Evolutionary conservation across 805 yeast genomes (phyloP).

Genomic region (Myxozyma neglecta): DNA sequence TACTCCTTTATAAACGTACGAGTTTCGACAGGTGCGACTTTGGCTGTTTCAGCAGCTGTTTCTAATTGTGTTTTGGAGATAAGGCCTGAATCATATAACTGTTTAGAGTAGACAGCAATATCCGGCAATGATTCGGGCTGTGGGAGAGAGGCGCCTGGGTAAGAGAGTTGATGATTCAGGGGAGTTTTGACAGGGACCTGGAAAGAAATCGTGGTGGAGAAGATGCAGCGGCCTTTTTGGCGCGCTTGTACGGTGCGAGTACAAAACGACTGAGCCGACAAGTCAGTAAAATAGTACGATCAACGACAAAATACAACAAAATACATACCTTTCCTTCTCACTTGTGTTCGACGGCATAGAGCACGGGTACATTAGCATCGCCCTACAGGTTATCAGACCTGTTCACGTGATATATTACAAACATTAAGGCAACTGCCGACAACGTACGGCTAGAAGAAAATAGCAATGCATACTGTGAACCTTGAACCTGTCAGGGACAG

Average conservation of each 20-base stretch:
- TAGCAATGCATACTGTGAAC: conserved; percentile 35
- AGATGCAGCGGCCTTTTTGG: conserved; percentile 55
- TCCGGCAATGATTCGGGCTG: conserved; percentile 15
- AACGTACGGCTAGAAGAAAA: conserved; percentile 32
- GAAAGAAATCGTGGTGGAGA: conserved; percentile 54
- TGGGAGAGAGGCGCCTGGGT: conserved; percentile 25
- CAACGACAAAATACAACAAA: background rate
- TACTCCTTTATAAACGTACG: background rate
- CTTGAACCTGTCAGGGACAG: conserved; percentile 25
- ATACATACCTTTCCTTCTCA: conserved; percentile 48
- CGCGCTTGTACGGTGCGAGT: conserved; percentile 56
- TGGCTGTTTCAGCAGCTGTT: background rate
- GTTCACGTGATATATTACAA: background rate
- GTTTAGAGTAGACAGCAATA: background rate
- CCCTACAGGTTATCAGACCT: conserved; percentile 17
- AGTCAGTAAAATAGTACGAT: background rate
- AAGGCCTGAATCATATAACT: background rate
- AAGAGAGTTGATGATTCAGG: conserved; percentile 16
- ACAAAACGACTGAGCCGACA: conserved; percentile 41
- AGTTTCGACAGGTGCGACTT: conserved; percentile 7
- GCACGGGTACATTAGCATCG: conserved; percentile 43
- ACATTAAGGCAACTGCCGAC: background rate
- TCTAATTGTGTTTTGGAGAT: background rate
- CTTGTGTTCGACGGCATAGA: conserved; percentile 54
- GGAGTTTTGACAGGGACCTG: conserved; percentile 34